Percentiles rank a stretch among this genome's conserved stretches.
phyloP scores from a whole-genome alignment of 1,284 basidiomycete genomes.

The Tilletia setariae region DNA sequence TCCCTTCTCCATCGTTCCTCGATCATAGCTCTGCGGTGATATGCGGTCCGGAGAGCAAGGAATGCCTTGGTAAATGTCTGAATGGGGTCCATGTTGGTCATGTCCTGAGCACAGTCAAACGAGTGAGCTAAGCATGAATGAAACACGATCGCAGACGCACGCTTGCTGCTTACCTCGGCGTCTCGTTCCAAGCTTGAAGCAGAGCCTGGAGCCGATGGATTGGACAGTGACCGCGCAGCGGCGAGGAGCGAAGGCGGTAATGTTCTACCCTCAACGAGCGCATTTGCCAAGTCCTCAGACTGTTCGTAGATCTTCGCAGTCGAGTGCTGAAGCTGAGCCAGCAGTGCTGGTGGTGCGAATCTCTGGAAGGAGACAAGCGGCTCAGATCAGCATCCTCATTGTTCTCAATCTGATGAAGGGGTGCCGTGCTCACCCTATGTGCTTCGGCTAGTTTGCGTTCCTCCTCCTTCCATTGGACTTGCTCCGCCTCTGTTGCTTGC shows the following conservation, averaged over 20 bases:
- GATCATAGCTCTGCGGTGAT: slow-evolving; percentile 9
- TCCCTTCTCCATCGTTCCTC: slow-evolving; percentile 11
- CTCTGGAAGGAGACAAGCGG: neutral
- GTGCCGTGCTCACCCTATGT: neutral
- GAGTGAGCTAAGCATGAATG: neutral
- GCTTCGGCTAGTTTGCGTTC: slow-evolving; percentile 6
- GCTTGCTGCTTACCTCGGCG: neutral
- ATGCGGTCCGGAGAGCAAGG: slow-evolving; percentile 3
- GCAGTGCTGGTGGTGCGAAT: slow-evolving; percentile 7
- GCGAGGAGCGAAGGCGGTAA: neutral
- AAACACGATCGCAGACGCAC: neutral
- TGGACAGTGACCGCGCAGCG: neutral
- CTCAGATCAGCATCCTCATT: neutral
- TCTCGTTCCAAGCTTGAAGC: neutral
- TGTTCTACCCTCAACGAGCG: slow-evolving; percentile 5
- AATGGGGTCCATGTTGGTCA: neutral
- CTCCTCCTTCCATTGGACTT: neutral
- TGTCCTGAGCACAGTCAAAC: neutral
- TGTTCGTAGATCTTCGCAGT: slow-evolving; percentile 12
- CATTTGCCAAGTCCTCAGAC: slow-evolving; percentile 12
- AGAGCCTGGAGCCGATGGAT: neutral
- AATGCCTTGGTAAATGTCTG: slow-evolving; percentile 15
- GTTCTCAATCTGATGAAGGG: neutral
- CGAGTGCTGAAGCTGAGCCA: slow-evolving; percentile 11
- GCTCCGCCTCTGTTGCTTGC: slow-evolving; percentile 1